Evolutionary conservation across 116 monocot species (phyloP).

Genomic region (Dioscorea cayenensis): DNA sequence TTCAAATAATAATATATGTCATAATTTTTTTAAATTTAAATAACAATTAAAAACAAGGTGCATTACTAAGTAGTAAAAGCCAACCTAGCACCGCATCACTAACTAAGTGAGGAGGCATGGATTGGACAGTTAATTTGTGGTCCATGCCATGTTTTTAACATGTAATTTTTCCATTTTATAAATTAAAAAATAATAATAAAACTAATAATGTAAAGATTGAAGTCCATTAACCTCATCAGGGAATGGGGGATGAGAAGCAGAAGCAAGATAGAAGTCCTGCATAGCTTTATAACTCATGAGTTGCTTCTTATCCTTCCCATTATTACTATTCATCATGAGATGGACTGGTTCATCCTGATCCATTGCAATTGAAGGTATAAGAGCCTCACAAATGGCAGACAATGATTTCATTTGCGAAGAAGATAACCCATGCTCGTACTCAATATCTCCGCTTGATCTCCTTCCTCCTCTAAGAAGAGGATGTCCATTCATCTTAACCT

Average conservation of each 20-base stretch:
- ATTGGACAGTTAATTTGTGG: too few relatives aligned
- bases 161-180: too few relatives aligned
- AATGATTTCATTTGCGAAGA: constrained; percentile 39
- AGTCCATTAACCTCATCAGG: constrained; percentile 63
- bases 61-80: too few relatives aligned
- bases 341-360: constrained; percentile 10
- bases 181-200: too few relatives aligned
- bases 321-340: too few relatives aligned
- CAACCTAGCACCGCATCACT: too few relatives aligned
- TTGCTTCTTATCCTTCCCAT: constrained; percentile 26
- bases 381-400: constrained; percentile 65
- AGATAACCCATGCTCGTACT: constrained; percentile 57
- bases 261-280: constrained; percentile 44
- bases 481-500: constrained; percentile 18
- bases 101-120: too few relatives aligned
- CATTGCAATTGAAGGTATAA: constrained; percentile 46
- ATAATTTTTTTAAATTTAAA: too few relatives aligned
- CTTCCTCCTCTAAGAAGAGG: constrained; percentile 51
- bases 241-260: constrained; percentile 40
- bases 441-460: constrained; percentile 26
- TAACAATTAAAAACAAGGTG: too few relatives aligned
- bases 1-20: too few relatives aligned
- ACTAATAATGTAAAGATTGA: constrained; percentile 9
- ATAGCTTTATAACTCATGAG: constrained; percentile 16
- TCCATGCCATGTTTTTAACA: too few relatives aligned